These are phyloP conservation scores for Solanum hybrid DNA, from an alignment of 305 asterid genomes.

Conservation along the genomic window DNA sequence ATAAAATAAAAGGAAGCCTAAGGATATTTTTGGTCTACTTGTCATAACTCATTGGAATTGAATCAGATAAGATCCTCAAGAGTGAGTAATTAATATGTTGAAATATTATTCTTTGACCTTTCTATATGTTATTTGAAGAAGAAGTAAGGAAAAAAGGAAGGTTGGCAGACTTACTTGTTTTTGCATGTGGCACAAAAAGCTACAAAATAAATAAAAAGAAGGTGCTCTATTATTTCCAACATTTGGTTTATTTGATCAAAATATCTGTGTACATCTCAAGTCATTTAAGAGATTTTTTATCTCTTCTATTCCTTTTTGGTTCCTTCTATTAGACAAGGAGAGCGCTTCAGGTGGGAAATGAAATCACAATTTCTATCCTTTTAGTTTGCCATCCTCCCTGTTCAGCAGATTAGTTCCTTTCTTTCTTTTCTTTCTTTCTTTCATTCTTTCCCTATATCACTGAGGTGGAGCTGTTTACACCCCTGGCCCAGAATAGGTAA, in stretches of 20 bases:
- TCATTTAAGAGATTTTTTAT: background rate
- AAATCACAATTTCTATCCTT: background rate
- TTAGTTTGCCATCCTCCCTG: background rate
- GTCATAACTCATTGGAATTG: background rate
- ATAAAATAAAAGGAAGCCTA: background rate
- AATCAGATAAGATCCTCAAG: background rate
- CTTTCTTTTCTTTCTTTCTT: background rate
- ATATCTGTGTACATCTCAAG: background rate
- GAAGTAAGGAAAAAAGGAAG: background rate
- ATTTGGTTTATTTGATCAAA: background rate
- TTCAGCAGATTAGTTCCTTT: background rate
- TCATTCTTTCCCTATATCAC: background rate
- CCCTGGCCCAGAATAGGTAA: background rate
- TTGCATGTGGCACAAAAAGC: background rate
- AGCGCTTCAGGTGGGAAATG: background rate
- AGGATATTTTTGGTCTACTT: background rate
- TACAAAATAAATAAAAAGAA: background rate
- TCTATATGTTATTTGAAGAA: background rate
- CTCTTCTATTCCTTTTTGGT: background rate
- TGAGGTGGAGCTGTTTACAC: background rate
- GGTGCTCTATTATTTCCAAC: background rate
- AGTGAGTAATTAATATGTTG: background rate
- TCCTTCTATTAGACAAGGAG: background rate
- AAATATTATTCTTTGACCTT: background rate
- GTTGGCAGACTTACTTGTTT: background rate